Evolutionary conservation across 2,329 filamentous ascomycete species (phyloP), one percentile per base, ranked within the genome.

Genomic region (Daldinia sp.): DNA sequence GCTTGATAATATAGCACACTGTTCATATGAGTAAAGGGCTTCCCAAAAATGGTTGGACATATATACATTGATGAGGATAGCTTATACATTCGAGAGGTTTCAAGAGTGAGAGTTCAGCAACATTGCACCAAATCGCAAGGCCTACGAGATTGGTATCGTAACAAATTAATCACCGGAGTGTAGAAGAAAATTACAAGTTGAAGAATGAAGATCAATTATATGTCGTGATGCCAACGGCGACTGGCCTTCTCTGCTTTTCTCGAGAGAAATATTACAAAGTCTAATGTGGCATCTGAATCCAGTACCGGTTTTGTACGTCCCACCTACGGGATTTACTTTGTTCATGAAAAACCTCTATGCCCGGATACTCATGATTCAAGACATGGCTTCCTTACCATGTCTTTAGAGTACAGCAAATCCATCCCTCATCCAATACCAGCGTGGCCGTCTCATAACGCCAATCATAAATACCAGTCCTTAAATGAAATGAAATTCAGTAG

Each of bases 211-310:
- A 56, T 19, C 47, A 63, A 67, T 17, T 63, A 63, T 66, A 48
- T 66, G 1, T 52, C 59, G 63, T 63, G 65, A 66, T 63, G 63
- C 53, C 27, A 63, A 66, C 15, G 47, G 57, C 63, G 45, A 32
- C 50, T 53, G 25, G 59, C 65, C 63, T 29, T 48, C 45, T 61
- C 53, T 50, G 23, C 23, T 49, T 56, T 35, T 56, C 35, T 30
- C 37, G 37, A 39, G 50, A 63, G 59, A 32, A n/a, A 50, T 41
- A 63, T 66, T 66, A 68, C 56, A 68, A 66, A 52, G 39, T 54
- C 21, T 55, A 56, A 25, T 41, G 49, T 48, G 27, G 52, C 45
- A 30, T 49, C 51, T 63, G 48, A 49, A 60, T 61, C 47, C 48
- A 43, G 52, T 43, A 58, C 13, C 63, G 58, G 50, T 59, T n/a